A percentile compares a stretch with the other conserved stretches of the same genome.
Conservation (phyloP, 768 basidiomycete species). For the Mycena sanguinolenta region DNA sequence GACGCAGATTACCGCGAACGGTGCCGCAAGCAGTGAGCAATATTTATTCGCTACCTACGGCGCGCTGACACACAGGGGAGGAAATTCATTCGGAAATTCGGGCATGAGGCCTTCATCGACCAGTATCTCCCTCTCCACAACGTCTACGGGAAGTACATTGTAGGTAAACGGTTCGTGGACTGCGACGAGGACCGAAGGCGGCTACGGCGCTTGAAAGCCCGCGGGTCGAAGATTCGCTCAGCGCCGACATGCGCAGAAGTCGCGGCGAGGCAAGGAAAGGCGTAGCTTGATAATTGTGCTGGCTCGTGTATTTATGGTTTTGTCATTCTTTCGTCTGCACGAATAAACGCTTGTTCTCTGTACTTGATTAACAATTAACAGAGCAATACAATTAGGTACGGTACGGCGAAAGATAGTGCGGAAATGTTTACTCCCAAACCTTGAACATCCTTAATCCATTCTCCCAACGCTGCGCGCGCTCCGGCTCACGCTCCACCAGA, state of each 20-base stretch:
- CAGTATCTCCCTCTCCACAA: slow-evolving; percentile 1
- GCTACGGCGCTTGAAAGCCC: too few relatives aligned
- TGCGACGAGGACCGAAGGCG: background rate
- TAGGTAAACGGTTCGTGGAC: background rate
- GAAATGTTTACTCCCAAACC: background rate
- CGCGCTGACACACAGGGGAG: background rate
- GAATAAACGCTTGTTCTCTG: too few relatives aligned
- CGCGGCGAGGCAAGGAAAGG: too few relatives aligned
- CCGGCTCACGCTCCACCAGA: background rate
- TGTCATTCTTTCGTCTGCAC: too few relatives aligned
- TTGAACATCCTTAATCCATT: background rate
- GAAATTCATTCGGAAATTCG: slow-evolving; percentile 12
- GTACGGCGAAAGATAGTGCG: too few relatives aligned
- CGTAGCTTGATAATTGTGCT: too few relatives aligned
- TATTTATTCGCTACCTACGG: background rate
- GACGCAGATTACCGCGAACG: background rate
- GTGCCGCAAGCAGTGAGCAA: background rate
- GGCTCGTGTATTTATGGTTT: too few relatives aligned
- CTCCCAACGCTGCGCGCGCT: slow-evolving; percentile 6
- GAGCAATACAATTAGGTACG: too few relatives aligned
- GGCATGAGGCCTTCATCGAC: background rate
- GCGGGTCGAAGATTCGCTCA: too few relatives aligned
- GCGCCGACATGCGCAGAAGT: too few relatives aligned
- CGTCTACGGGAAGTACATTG: background rate
- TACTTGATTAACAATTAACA: too few relatives aligned